Evolutionary conservation across 345 rosid genomes (phyloP), one percentile per base, ranked within the genome.

Genomic region (Fremontodendron californicum): DNA sequence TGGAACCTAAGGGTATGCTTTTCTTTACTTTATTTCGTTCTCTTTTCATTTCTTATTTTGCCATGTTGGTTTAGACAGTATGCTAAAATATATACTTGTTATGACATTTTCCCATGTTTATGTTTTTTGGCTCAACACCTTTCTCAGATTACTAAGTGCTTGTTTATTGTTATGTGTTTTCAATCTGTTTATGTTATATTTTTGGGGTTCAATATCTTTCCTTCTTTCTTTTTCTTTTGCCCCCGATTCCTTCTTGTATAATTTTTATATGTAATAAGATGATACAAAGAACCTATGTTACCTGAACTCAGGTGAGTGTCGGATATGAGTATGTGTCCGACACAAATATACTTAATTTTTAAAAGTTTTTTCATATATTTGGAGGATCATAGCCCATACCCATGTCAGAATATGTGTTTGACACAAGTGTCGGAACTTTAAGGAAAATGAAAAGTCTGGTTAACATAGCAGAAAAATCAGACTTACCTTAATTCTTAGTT

Each of bases 1-100:
- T 66, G n/a, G 45, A 45, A 81, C 16, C 23, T 21, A 23, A 60
- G 19, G 77, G 77, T 81, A 46, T 45, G 65, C 54, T 65, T 64
- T 10, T 48, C 21, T 49, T 23, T 48, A 9, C 77, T 45, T 60
- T 11, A 18, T 9, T 62, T 52, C 60, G 7, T 43, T 21, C 11
- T 52, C n/a, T 4, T 5, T 29, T 29, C 18, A 4, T 7, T 55
- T 2, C 0, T 23, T 63, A 6, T 13, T 43, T 2, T 12, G 49
- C 18, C 39, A 52, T 23, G 62, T 3, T 10, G n/a, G 64, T 12
- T 4, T 4, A 49, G 7, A 54, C 62, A 57, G 33, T 58, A 10
- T 4, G 33, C 31, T 58, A 1, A 23, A 58, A 19, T 18, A 35
- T 42, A 12, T 45, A 12, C 16, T n/a, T n/a, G n/a, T n/a, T n/a